These are phyloP conservation scores for Platanthera zijinensis DNA, from an alignment of 106 monocot species.

Conservation along the genomic window DNA sequence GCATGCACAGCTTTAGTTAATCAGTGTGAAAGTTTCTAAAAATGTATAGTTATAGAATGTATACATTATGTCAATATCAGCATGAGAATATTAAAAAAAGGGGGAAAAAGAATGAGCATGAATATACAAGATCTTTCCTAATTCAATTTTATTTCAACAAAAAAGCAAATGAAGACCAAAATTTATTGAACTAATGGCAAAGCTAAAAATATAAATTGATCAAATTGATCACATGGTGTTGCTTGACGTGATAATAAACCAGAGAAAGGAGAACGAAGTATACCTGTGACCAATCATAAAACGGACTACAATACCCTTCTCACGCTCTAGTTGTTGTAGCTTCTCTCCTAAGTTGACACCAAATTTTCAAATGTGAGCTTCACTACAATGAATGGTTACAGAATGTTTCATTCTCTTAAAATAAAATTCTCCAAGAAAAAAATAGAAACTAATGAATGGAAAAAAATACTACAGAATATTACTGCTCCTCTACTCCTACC, in stretches of 20 bases:
- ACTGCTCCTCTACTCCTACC: not conserved
- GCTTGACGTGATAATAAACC: not conserved
- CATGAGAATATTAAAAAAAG: not conserved
- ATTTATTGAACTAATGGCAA: not conserved
- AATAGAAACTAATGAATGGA: not conserved
- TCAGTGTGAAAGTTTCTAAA: not conserved
- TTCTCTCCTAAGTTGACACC: conserved; percentile 8
- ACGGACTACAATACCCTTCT: conserved; percentile 9
- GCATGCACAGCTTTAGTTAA: not conserved
- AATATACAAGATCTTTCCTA: not conserved
- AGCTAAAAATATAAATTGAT: not conserved
- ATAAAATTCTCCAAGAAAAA: not conserved
- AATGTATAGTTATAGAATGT: not conserved
- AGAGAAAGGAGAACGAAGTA: not conserved
- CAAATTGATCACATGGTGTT: not conserved
- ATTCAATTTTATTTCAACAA: not conserved
- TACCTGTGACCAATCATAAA: conserved; percentile 15
- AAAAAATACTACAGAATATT: not conserved
- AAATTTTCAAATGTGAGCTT: not conserved
- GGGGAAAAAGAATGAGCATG: not conserved
- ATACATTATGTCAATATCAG: not conserved
- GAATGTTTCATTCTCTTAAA: not conserved
- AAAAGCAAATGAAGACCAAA: not conserved
- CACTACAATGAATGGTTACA: not conserved
- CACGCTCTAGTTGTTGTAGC: conserved; percentile 5